These are phyloP conservation scores for Alternaria viburni DNA, from an alignment of 2,329 filamentous ascomycete genomes.

Conservation along the genomic window DNA sequence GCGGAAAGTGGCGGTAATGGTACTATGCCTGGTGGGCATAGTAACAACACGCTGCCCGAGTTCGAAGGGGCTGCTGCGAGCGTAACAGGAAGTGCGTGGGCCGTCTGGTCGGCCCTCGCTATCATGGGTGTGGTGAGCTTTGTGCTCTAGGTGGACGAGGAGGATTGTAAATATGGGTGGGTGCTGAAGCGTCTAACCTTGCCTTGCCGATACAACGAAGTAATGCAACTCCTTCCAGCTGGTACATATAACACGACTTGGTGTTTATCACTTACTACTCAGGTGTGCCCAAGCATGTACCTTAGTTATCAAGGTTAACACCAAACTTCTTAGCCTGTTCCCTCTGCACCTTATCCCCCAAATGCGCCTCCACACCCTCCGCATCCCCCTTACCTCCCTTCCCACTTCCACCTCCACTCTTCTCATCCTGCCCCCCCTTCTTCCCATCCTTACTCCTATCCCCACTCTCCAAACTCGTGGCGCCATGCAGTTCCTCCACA, in stretches of 20 bases:
- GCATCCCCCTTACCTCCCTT: neutral
- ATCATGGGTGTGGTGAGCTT: neutral
- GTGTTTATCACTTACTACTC: no score
- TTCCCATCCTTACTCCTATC: neutral
- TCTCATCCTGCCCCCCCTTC: neutral
- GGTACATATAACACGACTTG: no score
- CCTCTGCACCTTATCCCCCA: conserved; percentile 11
- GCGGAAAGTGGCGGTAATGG: conserved; percentile 1
- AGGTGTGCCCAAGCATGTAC: no score
- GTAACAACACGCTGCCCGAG: neutral
- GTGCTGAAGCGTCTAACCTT: neutral
- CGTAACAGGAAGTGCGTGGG: neutral
- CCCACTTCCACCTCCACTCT: neutral
- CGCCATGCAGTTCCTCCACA: conserved; percentile 15
- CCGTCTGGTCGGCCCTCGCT: neutral
- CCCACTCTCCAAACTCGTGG: neutral
- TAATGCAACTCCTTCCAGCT: no score
- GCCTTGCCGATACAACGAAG: no score
- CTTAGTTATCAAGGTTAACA: conserved; percentile 16
- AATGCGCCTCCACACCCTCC: neutral
- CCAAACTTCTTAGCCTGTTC: conserved; percentile 23
- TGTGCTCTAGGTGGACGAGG: neutral
- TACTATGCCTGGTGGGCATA: conserved; percentile 1
- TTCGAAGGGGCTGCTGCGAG: conserved; percentile 12
- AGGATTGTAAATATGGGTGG: neutral